Evolutionary conservation across 164 flowering plant species (phyloP).

Genomic region (Warburgia ugandensis): DNA sequence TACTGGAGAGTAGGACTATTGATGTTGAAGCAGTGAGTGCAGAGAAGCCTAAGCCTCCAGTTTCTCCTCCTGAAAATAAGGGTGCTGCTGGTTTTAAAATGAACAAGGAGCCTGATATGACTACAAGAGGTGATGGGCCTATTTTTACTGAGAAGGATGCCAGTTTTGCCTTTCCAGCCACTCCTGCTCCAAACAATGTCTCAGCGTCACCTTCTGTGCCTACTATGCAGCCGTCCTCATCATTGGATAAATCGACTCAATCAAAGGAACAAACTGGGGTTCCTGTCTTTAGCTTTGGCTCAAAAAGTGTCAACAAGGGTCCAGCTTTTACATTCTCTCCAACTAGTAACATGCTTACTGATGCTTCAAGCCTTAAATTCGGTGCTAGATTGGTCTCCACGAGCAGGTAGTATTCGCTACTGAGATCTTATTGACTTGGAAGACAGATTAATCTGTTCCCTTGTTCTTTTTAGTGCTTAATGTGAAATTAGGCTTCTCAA

Average conservation of each 20-base stretch:
- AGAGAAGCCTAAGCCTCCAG: conserved; percentile 22
- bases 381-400: conserved; percentile 10
- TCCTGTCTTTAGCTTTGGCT: conserved; percentile 23
- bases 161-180: conserved; percentile 14
- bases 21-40: conserved; percentile 15
- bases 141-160: conserved; percentile 19
- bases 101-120: conserved; percentile 13
- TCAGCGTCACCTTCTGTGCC: too few species aligned
- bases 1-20: conserved; percentile 11
- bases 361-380: conserved; percentile 9
- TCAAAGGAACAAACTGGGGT: conserved; percentile 21
- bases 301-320: conserved; percentile 16
- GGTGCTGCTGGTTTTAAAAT: conserved; percentile 9
- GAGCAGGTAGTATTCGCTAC: conserved; percentile 30
- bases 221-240: conserved; percentile 14
- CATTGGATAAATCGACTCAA: conserved; percentile 11
- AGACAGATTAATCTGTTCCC: neutral
- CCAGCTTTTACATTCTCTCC: conserved; percentile 16
- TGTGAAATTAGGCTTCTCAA: too few species aligned
- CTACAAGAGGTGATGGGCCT: conserved; percentile 17
- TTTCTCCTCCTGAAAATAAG: conserved; percentile 18
- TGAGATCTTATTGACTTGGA: too few species aligned
- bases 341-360: conserved; percentile 10
- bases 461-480: neutral
- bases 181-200: conserved; percentile 16